Percentiles rank a stretch among this genome's conserved stretches.
Conservation (phyloP, 2,329 filamentous ascomycete genomes). For the Apiospora marii region DNA sequence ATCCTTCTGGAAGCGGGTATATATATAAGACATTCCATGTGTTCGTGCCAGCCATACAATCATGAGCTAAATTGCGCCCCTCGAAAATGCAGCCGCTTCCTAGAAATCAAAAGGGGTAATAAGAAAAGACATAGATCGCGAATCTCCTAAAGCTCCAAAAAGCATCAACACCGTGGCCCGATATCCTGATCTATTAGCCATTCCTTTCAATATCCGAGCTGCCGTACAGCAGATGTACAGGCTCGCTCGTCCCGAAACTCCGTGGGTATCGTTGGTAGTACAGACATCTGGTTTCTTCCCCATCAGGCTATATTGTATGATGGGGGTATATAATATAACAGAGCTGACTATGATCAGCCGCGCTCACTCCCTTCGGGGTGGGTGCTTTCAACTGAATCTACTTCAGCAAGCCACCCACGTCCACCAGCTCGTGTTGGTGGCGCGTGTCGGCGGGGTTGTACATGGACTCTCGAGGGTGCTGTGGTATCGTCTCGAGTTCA, state of each 20-base stretch:
- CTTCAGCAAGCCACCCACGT: constrained; percentile 49
- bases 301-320: neutral
- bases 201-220: neutral
- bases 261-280: constrained; percentile 7
- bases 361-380: neutral
- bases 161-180: neutral
- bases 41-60: constrained; percentile 16
- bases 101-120: neutral
- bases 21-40: constrained; percentile 1
- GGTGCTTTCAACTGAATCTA: neutral
- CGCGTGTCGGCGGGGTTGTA: constrained; percentile 42
- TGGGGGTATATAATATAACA: neutral
- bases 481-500: constrained; percentile 56
- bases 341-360: neutral
- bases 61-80: neutral
- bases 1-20: neutral
- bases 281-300: neutral
- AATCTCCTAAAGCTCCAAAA: neutral
- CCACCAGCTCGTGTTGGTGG: constrained; percentile 45
- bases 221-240: neutral
- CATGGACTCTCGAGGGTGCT: constrained; percentile 46
- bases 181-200: neutral
- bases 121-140: neutral
- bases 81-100: neutral
- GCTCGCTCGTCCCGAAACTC: neutral